phyloP scores from a whole-genome alignment of 257 asterid genomes.

The Avicennia marina region DNA sequence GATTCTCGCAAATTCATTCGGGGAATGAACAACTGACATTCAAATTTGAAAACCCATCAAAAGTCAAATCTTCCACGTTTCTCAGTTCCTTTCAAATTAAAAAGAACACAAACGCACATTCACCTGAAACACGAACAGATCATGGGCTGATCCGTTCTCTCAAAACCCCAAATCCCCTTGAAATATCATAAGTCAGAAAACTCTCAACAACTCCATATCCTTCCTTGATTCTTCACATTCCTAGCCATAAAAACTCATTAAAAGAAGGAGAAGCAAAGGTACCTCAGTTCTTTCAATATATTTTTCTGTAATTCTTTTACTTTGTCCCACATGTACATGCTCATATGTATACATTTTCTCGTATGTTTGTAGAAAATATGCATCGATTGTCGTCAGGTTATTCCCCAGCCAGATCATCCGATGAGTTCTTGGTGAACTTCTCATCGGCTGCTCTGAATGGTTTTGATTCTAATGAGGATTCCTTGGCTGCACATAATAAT shows the following conservation, averaged over 20 bases:
- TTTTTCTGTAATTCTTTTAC: conserved; percentile 8
- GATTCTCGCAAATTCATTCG: not conserved
- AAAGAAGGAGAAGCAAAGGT: conserved; percentile 25
- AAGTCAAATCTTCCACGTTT: not conserved
- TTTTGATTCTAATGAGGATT: conserved; percentile 14
- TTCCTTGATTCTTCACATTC: conserved; percentile 24
- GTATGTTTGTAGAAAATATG: conserved; percentile 23
- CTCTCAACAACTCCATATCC: conserved; percentile 7
- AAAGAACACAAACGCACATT: not conserved
- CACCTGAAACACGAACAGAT: too few species aligned
- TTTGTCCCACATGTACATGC: not conserved
- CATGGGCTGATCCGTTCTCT: not conserved
- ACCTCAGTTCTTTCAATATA: too few species aligned
- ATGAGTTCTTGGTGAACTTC: conserved; percentile 41
- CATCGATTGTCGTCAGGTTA: conserved; percentile 48
- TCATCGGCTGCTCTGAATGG: conserved; percentile 19
- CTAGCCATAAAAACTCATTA: not conserved
- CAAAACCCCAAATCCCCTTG: conserved; percentile 1
- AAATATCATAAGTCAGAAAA: not conserved
- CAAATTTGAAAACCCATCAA: not conserved
- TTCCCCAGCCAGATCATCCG: conserved; percentile 31
- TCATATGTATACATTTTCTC: too few species aligned
- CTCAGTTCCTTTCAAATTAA: not conserved
- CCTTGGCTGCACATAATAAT: too few species aligned
- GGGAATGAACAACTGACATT: not conserved